Evolutionary conservation across 2,329 filamentous ascomycete genomes (phyloP), one percentile per base, ranked within the genome.

Genomic region (Cordyceps javanica): DNA sequence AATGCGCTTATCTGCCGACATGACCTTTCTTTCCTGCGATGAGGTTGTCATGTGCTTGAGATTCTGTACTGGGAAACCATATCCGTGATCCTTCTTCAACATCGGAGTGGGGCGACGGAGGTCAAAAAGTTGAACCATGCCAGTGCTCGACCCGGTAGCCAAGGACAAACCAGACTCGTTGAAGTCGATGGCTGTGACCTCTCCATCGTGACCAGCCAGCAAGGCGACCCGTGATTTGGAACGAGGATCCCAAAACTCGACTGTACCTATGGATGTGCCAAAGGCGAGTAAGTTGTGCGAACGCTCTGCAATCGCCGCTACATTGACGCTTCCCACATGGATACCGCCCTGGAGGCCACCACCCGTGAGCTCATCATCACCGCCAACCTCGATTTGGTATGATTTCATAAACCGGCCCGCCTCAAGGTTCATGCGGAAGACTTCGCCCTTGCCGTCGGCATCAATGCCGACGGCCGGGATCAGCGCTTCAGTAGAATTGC

Each of bases 211-310:
- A 0, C 79, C 82, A 13, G 87, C 80, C 2, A 99, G 77, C 19
- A 93, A 81, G 16, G 90, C 92, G 11, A 93, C 88, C 58, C 91
- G 82, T 56, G 87, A 88, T 68, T 91, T 88, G 30, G 89, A 91
- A 60, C 94, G 83, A 1, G 92, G 83, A 69, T 99, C 94, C 90
- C 92, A 99, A 67, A 97, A 93, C 69, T 99, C 94, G 26, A 97
- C 90, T 1, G 93, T 96, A n/a, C 94, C 93, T 58, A 94, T 77
- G 3, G 91, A 92, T 1, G 94, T 99, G 54, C 95, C 94, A 66
- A 99, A 99, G 0, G 93, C 92, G 34, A 92, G 80, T 5, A 99
- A 78, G 58, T 94, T 94, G 70, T 99, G 94, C 49, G 89, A 92
- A 41, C 87, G 82, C 69, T 97, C 90, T 3, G 94, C 94, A 60